Percentiles rank a stretch among this genome's conserved stretches.
phyloP scores from a whole-genome alignment of 768 basidiomycete species.

The Termitomyces titanicus region DNA sequence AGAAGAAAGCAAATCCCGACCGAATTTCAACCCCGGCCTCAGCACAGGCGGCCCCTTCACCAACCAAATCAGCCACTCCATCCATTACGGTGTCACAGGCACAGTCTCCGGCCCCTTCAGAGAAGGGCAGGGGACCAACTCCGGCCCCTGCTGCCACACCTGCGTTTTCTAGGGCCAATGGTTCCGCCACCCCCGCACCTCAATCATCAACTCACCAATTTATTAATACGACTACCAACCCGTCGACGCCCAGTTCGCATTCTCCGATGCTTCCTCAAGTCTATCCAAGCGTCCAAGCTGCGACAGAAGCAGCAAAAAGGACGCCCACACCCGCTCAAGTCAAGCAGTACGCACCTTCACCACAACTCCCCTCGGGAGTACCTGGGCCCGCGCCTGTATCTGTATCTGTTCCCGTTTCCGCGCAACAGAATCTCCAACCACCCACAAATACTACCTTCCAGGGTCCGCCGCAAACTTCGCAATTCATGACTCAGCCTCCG shows the following conservation, averaged over 20 bases:
- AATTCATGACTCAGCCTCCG: conserved; percentile 8
- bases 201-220: conserved; percentile 28
- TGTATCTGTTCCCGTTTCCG: not conserved
- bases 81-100: conserved; percentile 25
- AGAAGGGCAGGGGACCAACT: conserved; percentile 23
- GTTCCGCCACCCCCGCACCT: conserved; percentile 32
- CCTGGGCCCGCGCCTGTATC: conserved; percentile 14
- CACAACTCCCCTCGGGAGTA: conserved; percentile 19
- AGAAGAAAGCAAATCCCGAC: conserved; percentile 22
- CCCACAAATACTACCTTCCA: conserved; percentile 12
- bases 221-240: conserved; percentile 29
- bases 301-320: conserved; percentile 29
- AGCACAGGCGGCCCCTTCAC: conserved; percentile 17
- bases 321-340: conserved; percentile 32
- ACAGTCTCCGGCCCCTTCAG: conserved; percentile 27
- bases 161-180: conserved; percentile 24
- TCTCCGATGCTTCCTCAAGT: conserved; percentile 34
- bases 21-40: conserved; percentile 17
- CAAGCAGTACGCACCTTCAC: conserved; percentile 15
- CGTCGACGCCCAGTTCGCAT: conserved; percentile 21
- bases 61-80: conserved; percentile 27
- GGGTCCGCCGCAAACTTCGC: conserved; percentile 6
- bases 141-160: conserved; percentile 24
- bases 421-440: conserved; percentile 12
- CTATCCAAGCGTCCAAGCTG: conserved; percentile 32